These are phyloP conservation scores for Serendipita sp. DNA, from an alignment of 768 basidiomycete genomes.

Conservation along the genomic window DNA sequence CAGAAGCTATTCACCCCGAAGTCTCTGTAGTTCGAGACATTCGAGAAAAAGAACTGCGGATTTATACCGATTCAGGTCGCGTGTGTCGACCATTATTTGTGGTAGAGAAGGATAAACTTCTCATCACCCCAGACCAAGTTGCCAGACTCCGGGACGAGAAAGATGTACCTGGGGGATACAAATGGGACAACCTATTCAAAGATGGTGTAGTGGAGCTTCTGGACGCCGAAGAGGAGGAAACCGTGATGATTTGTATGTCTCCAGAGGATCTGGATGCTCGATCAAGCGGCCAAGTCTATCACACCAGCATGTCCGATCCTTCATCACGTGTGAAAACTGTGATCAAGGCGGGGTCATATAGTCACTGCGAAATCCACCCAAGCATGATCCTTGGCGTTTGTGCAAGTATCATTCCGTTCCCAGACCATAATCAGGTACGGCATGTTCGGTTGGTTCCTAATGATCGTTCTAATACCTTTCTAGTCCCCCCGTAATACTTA, in stretches of 20 bases:
- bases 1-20: conserved; percentile 90
- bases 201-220: conserved; percentile 83
- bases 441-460: not conserved
- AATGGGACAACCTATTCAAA: conserved; percentile 75
- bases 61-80: conserved; percentile 94
- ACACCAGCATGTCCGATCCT: conserved; percentile 62
- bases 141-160: conserved; percentile 49
- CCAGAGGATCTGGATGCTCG: conserved; percentile 82
- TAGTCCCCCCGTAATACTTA: conserved; percentile 99
- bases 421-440: conserved; percentile 93
- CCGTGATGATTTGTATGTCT: conserved; percentile 99
- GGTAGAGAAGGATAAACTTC: conserved; percentile 79
- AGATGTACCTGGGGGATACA: conserved; percentile 30
- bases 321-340: conserved; percentile 77
- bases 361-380: conserved; percentile 98
- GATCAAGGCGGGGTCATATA: conserved; percentile 82
- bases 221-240: conserved; percentile 98
- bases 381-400: conserved; percentile 98
- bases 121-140: conserved; percentile 72
- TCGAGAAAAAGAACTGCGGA: conserved; percentile 79
- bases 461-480: conserved; percentile 7
- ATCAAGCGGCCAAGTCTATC: conserved; percentile 38
- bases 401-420: conserved; percentile 98
- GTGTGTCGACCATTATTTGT: conserved; percentile 96
- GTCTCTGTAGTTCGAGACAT: conserved; percentile 97